phyloP scores from a whole-genome alignment of 2,329 filamentous ascomycete species.

The Coniochaeta sp. region DNA sequence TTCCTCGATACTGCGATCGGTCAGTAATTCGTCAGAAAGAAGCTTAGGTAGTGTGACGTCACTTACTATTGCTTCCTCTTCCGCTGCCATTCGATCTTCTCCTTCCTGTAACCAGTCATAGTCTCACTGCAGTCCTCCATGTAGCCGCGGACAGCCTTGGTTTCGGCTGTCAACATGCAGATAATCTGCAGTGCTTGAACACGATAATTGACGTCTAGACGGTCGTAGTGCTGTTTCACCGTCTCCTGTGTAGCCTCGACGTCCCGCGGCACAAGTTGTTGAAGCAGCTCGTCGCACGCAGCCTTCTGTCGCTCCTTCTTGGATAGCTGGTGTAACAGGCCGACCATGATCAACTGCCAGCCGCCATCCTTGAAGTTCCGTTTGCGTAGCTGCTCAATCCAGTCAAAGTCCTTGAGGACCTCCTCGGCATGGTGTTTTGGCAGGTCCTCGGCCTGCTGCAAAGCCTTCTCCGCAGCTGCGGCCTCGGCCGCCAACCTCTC shows the following conservation, averaged over 20 bases:
- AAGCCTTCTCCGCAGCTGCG: conserved; percentile 44
- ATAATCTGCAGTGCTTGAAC: conserved; percentile 76
- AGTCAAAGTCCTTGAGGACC: conserved; percentile 65
- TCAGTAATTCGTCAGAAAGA: conserved; percentile 18
- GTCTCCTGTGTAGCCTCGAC: conserved; percentile 69
- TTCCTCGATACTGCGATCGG: conserved; percentile 53
- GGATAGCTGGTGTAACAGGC: conserved; percentile 77
- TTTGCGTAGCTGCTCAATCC: conserved; percentile 76
- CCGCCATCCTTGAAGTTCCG: conserved; percentile 82
- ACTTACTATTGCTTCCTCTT: conserved; percentile 61
- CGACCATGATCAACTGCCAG: conserved; percentile 87
- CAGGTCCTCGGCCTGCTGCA: conserved; percentile 35
- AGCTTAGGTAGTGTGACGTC: background rate
- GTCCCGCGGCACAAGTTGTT: conserved; percentile 72
- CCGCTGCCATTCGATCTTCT: conserved; percentile 88
- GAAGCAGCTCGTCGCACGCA: conserved; percentile 71
- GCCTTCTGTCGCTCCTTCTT: conserved; percentile 62
- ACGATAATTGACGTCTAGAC: conserved; percentile 75
- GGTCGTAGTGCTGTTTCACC: conserved; percentile 62
- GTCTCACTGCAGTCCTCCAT: conserved; percentile 88
- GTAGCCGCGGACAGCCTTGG: conserved; percentile 77
- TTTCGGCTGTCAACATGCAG: conserved; percentile 77
- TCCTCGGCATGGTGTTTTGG: conserved; percentile 65
- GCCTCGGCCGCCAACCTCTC: conserved; percentile 57
- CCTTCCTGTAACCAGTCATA: conserved; percentile 91